A percentile compares a stretch with the other conserved stretches of the same genome.
Conservation (phyloP, 306 rosid species). For the Sesbania bispinosa region DNA sequence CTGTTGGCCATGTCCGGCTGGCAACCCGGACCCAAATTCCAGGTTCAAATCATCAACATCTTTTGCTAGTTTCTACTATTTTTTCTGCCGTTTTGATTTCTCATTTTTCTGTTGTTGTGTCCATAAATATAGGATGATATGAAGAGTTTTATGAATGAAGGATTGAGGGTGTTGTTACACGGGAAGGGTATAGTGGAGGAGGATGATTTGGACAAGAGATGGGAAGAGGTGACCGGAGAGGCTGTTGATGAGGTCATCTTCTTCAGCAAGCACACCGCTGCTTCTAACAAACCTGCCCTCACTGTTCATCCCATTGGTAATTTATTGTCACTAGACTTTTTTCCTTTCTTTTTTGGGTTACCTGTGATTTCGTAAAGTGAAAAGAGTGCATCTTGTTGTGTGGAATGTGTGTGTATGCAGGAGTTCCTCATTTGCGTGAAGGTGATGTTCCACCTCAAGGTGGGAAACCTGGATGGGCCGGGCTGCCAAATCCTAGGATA, state of each 20-base stretch:
- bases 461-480: conserved; percentile 96
- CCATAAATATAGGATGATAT: conserved; percentile 41
- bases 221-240: conserved; percentile 75
- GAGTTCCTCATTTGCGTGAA: conserved; percentile 86
- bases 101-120: not conserved
- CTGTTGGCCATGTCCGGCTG: conserved; percentile 77
- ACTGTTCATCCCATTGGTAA: conserved; percentile 91
- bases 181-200: conserved; percentile 58
- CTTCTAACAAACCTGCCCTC: conserved; percentile 85
- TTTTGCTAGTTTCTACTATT: not conserved
- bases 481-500: conserved; percentile 68
- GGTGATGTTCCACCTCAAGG: conserved; percentile 93
- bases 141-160: conserved; percentile 54
- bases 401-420: conserved; percentile 30
- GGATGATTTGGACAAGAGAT: conserved; percentile 68
- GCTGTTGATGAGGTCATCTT: conserved; percentile 72
- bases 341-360: not conserved
- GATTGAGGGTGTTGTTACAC: conserved; percentile 58
- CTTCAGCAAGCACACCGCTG: conserved; percentile 85
- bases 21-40: conserved; percentile 54
- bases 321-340: not conserved
- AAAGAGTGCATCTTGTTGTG: conserved; percentile 3
- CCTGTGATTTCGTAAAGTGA: not conserved
- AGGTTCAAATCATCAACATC: conserved; percentile 37
- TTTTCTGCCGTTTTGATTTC: not conserved